A percentile compares a stretch with the other conserved stretches of the same genome.
These are phyloP conservation scores for Clitoria ternatea DNA, from an alignment of 306 rosid species.

Conservation along the genomic window DNA sequence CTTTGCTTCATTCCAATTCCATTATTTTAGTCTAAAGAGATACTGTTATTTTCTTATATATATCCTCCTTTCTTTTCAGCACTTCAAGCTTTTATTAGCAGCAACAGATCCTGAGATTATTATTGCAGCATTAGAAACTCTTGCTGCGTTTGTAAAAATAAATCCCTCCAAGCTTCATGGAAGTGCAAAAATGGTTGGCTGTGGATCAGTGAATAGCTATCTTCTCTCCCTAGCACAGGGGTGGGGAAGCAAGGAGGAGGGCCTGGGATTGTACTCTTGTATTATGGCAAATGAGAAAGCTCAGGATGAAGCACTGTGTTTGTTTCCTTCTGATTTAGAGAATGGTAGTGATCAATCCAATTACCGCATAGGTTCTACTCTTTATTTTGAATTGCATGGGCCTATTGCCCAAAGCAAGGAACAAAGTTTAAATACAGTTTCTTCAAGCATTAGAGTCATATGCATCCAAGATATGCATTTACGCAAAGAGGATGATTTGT, in stretches of 20 bases:
- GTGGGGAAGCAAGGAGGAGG: slow-evolving; percentile 99
- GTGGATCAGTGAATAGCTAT: slow-evolving; percentile 83
- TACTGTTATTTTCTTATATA: not conserved
- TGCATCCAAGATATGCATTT: slow-evolving; percentile 79
- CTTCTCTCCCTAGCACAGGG: slow-evolving; percentile 94
- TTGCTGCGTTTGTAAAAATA: slow-evolving; percentile 82
- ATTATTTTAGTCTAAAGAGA: slow-evolving; percentile 7
- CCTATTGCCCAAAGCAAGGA: slow-evolving; percentile 49
- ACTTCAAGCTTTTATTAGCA: slow-evolving; percentile 88
- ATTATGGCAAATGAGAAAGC: slow-evolving; percentile 75
- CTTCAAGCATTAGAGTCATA: slow-evolving; percentile 62
- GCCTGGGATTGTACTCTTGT: slow-evolving; percentile 88
- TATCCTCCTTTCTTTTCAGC: slow-evolving; percentile 48
- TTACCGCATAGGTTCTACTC: slow-evolving; percentile 77
- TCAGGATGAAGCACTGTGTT: slow-evolving; percentile 61
- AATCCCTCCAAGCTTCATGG: slow-evolving; percentile 95
- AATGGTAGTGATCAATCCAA: slow-evolving; percentile 64
- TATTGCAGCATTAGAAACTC: slow-evolving; percentile 85
- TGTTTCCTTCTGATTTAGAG: slow-evolving; percentile 80
- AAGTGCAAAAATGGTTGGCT: slow-evolving; percentile 84
- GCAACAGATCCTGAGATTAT: slow-evolving; percentile 91
- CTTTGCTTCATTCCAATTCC: not conserved
- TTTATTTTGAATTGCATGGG: slow-evolving; percentile 83
- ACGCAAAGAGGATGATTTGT: slow-evolving; percentile 68
- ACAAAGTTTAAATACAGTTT: slow-evolving; percentile 33